phyloP scores from a whole-genome alignment of 202 grass and related monocot genomes.

The Schoenoplectus triqueter region DNA sequence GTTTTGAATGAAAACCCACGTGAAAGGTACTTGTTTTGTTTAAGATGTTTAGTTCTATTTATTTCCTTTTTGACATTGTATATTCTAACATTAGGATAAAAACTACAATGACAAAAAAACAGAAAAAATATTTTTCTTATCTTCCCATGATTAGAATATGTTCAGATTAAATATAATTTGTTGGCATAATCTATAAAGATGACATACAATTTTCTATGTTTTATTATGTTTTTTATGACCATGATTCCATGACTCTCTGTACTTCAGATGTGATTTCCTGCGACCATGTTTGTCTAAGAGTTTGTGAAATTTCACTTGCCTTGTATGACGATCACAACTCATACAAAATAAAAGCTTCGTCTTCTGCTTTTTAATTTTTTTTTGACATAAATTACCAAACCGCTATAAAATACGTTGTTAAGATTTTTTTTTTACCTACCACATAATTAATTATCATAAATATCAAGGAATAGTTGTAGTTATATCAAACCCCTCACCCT shows the following conservation, averaged over 20 bases:
- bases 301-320: not conserved
- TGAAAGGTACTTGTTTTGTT: no score
- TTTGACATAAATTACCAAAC: no score
- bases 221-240: not conserved
- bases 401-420: no score
- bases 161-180: not conserved
- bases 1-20: no score
- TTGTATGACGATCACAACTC: not conserved
- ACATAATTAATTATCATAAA: no score
- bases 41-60: no score
- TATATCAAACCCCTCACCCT: no score
- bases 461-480: no score
- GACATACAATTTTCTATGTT: not conserved
- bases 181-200: not conserved
- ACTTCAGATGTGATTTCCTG: not conserved
- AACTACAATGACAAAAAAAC: not conserved
- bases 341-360: not conserved
- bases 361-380: no score
- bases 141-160: not conserved
- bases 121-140: not conserved
- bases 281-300: not conserved
- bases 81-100: no score
- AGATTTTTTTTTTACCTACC: no score
- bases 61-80: no score
- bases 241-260: not conserved